Evolutionary conservation across 202 grass and related monocot species (phyloP), one percentile per base, ranked within the genome.

Genomic region (Setaria italica): DNA sequence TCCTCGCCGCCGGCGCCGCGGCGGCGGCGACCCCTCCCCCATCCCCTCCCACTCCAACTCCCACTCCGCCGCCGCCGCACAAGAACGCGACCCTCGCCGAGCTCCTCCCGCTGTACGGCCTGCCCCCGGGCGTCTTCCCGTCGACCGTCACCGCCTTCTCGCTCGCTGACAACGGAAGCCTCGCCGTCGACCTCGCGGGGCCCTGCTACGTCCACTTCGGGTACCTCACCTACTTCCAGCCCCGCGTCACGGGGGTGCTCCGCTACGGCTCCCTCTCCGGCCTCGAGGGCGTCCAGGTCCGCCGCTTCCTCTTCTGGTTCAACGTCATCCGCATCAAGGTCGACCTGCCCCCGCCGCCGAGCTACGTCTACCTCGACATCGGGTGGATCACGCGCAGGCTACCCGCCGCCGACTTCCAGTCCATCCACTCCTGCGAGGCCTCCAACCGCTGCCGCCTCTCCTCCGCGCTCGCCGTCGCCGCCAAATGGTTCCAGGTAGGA

Each of bases 371-470:
- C 80, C 85, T 99, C 72, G 90, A 95, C 80, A 90, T 92, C 76
- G 91, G 93, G 0, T 99, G 88, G 96, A 94, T 99, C 64, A 91
- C 86, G 46, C 90, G 90, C 85, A 92, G 92, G 80, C 87, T 99
- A 14, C 71, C 72, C 59, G 90, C 90, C 45, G 69, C 54, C 70
- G 89, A 95, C 41, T 99, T 99, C 85, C 62, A 94, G 84, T 62
- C 93, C 45, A 10, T 91, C 11, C 93, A 96, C 84, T 66, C 82
- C 20, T 99, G 93, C 90, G 84, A 90, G 42, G 78, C 67, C 58
- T 72, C 59, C 74, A 67, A 67, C 21, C 33, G 60, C 42, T 90
- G 84, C 77, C 88, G 88, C 59, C 82, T 90, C 50, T 66, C 82
- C 14, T 88, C 86, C 13, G 80, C 82, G 45, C 85, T 90, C 78